These are phyloP conservation scores for Clitoria ternatea DNA, from an alignment of 306 rosid species.

Conservation along the genomic window DNA sequence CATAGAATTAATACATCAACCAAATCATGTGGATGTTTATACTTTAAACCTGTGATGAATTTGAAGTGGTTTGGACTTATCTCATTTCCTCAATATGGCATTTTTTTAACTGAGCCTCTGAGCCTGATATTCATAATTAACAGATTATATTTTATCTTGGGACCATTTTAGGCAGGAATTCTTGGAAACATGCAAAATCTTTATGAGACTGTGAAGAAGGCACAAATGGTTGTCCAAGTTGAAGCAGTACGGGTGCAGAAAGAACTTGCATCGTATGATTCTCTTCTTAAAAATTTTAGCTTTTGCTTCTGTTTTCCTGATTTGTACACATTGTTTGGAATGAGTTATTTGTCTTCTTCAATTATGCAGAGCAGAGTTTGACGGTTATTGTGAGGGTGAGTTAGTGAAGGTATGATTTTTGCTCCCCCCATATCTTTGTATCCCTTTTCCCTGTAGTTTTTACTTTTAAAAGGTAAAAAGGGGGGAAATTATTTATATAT, in stretches of 20 bases:
- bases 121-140: slow-evolving; percentile 19
- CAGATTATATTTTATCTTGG: neutral
- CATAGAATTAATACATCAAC: neutral
- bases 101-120: slow-evolving; percentile 15
- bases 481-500: neutral
- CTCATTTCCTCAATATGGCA: neutral
- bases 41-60: neutral
- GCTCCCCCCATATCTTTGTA: neutral
- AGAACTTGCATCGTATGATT: slow-evolving; percentile 73
- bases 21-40: neutral
- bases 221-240: slow-evolving; percentile 90
- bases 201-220: slow-evolving; percentile 80
- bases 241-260: slow-evolving; percentile 88
- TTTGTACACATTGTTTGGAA: neutral
- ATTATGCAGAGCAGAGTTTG: slow-evolving; percentile 78
- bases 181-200: slow-evolving; percentile 82
- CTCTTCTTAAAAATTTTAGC: slow-evolving; percentile 6
- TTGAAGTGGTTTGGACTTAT: neutral
- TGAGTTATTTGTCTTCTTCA: slow-evolving; percentile 26
- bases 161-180: slow-evolving; percentile 64
- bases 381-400: slow-evolving; percentile 94
- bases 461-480: neutral
- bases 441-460: neutral
- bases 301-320: neutral
- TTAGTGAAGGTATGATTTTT: slow-evolving; percentile 60